Percentiles rank a stretch among this genome's conserved stretches.
Evolutionary conservation across 2,329 filamentous ascomycete genomes (phyloP).

Genomic region (Pseudogymnoascus sp.): DNA sequence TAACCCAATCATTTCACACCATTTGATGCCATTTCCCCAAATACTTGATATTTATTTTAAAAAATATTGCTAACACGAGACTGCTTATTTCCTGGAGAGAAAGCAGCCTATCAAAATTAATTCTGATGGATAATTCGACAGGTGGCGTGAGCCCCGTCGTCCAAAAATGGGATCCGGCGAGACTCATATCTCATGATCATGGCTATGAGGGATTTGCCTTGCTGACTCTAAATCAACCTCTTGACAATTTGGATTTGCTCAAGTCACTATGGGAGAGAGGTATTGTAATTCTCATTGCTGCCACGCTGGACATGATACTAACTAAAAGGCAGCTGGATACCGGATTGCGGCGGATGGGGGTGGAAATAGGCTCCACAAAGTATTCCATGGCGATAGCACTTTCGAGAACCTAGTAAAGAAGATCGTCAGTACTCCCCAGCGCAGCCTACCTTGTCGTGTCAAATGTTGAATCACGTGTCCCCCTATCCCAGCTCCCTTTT

Average conservation of each 20-base stretch:
- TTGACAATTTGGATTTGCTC: slow-evolving; percentile 10
- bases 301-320: slow-evolving; percentile 15
- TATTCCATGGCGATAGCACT: slow-evolving; percentile 12
- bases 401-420: slow-evolving; percentile 4
- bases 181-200: slow-evolving; percentile 1
- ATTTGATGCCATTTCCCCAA: neutral
- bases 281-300: neutral
- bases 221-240: slow-evolving; percentile 14
- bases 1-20: neutral
- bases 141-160: neutral
- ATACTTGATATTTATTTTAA: neutral
- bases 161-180: neutral
- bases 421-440: slow-evolving; percentile 1
- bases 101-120: neutral
- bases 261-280: slow-evolving; percentile 13
- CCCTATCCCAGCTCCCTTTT: neutral
- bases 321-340: slow-evolving; percentile 44
- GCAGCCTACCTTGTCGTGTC: neutral
- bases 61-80: neutral
- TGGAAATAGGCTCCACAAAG: slow-evolving; percentile 53
- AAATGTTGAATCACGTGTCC: neutral
- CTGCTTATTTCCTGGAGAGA: neutral
- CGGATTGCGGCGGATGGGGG: slow-evolving; percentile 85
- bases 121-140: neutral
- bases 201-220: neutral